Base-by-base conservation (phyloP, 177 flowering plant species). In the Vitis hybrid region DNA sequence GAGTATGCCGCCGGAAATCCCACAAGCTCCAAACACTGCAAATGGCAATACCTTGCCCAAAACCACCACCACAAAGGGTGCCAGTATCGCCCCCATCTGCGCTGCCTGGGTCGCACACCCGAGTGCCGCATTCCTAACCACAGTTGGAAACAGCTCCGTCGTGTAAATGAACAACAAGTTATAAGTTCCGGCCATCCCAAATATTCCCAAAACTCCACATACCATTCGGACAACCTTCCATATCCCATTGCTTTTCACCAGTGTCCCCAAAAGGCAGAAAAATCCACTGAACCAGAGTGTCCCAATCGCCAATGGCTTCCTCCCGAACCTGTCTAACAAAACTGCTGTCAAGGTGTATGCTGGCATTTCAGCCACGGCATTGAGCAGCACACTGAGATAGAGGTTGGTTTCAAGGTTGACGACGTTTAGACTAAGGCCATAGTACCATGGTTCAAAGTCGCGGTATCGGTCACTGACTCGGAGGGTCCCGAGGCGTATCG, bases 121-220 rank as follows among this genome's bases (percentile, higher is more conserved):
- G 3, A 95, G 76, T 0, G 99, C 98, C 0, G 94, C 97, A 52
- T 89, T 95, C 75, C 99, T 87, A 10, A 95, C 98, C 72, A 86
- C 93, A 0, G 98, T 95, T 2, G 99, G 99, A 65, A 95, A 95
- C 65, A 95, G 74, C 89, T 95, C 99, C 17, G 87, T 66, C 12
- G 89, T 86, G 73, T 93, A 93, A 18, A 93, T 86, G 55, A 89
- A 90, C 72, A 91, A 70, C 84, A 95, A 74, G 64, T 95, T 95
- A 21, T 90, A 91, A 50, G 93, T 90, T 19, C 93, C 98, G 0
- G 93, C 94, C 94, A 90, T 83, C 64, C 99, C 99, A 58, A 93
- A 92, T 49, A 94, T 92, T 32, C 98, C 97, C 74, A 90, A 26
- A 48, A 92, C 56, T 12, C 97, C 94, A 72, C 91, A 92, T 1